Evolutionary conservation across 345 rosid genomes (phyloP).

Genomic region (Lepidium sativum): DNA sequence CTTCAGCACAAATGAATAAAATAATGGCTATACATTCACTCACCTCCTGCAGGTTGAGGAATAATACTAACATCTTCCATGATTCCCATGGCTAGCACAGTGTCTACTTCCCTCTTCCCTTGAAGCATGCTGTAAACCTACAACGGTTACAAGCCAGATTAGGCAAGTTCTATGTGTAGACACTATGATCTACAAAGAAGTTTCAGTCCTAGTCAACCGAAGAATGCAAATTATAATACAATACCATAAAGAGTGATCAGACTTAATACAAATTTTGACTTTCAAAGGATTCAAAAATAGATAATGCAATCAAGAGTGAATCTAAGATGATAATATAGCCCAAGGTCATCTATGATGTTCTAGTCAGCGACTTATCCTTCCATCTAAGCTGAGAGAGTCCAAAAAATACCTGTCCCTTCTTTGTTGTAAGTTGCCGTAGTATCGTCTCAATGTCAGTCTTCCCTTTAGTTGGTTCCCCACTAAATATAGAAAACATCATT

Average conservation of each 20-base stretch:
- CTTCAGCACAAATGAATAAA: slow-evolving; percentile 5
- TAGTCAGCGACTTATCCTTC: background rate
- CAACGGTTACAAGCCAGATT: slow-evolving; percentile 4
- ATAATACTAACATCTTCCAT: slow-evolving; percentile 94
- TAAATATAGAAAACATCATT: slow-evolving; percentile 27
- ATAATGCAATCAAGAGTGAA: background rate
- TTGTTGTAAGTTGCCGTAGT: slow-evolving; percentile 85
- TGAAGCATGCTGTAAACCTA: slow-evolving; percentile 95
- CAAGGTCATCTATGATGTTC: background rate
- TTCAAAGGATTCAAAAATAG: background rate
- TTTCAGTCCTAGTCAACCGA: background rate
- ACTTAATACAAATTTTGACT: background rate
- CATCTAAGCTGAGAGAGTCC: background rate
- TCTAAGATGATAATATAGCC: background rate
- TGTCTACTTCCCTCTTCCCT: slow-evolving; percentile 90
- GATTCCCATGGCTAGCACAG: slow-evolving; percentile 89
- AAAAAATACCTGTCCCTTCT: slow-evolving; percentile 80
- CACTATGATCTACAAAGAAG: background rate
- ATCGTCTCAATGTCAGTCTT: slow-evolving; percentile 78
- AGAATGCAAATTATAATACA: background rate
- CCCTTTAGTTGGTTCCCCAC: slow-evolving; percentile 89
- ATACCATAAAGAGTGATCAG: background rate
- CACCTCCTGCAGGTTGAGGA: slow-evolving; percentile 98
- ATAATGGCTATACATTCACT: background rate
- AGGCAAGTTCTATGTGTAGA: background rate